A percentile compares a stretch with the other conserved stretches of the same genome.
phyloP scores from a whole-genome alignment of 2,329 filamentous ascomycete species.

The Ploettnerulaceae sp. region DNA sequence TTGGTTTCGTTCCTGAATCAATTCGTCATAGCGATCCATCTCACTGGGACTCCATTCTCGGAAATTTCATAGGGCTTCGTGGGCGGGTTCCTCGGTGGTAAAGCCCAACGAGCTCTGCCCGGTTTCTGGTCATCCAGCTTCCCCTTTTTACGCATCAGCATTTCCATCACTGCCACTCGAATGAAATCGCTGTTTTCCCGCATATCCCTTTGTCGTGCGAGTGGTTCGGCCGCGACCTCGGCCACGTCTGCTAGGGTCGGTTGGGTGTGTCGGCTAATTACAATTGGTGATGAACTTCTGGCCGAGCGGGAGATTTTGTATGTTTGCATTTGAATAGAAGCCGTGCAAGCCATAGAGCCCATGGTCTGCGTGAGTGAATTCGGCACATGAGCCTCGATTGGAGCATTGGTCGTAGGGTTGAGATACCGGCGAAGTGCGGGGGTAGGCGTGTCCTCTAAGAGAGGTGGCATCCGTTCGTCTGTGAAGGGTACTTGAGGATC shows the following conservation, averaged over 20 bases:
- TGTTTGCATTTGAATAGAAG: slow-evolving; percentile 68
- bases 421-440: slow-evolving; percentile 63
- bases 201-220: slow-evolving; percentile 58
- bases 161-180: slow-evolving; percentile 66
- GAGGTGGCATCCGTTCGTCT: slow-evolving; percentile 60
- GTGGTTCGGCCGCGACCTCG: slow-evolving; percentile 38
- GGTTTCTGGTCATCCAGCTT: slow-evolving; percentile 62
- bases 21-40: slow-evolving; percentile 46
- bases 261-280: slow-evolving; percentile 31
- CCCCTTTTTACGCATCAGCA: slow-evolving; percentile 63
- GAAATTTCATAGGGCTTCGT: slow-evolving; percentile 52
- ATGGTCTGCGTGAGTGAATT: slow-evolving; percentile 34
- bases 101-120: slow-evolving; percentile 62
- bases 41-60: slow-evolving; percentile 52
- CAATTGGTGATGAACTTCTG: slow-evolving; percentile 37
- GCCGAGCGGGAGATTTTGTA: slow-evolving; percentile 44
- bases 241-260: slow-evolving; percentile 31
- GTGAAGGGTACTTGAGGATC: slow-evolving; percentile 62
- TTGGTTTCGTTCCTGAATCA: background rate
- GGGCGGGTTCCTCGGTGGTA: slow-evolving; percentile 57
- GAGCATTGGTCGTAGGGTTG: slow-evolving; percentile 54
- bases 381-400: slow-evolving; percentile 38
- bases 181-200: slow-evolving; percentile 68
- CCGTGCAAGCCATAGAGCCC: slow-evolving; percentile 48
- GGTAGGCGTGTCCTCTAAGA: slow-evolving; percentile 59